Evolutionary conservation across 148 eudicot genomes (phyloP), one percentile per base, ranked within the genome.

Genomic region (Camellia lanceoleosa): DNA sequence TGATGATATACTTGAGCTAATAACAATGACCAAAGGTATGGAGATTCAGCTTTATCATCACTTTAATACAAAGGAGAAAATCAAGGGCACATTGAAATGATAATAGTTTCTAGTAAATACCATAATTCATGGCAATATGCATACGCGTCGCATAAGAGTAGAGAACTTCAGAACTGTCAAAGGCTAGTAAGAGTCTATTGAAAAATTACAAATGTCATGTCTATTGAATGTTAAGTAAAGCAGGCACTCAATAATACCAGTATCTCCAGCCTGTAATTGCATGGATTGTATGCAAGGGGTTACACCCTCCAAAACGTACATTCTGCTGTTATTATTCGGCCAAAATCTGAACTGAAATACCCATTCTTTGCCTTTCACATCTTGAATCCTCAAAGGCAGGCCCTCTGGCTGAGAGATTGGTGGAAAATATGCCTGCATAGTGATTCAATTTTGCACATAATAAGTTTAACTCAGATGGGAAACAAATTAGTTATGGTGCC

Each of bases 261-360:
- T 96, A 89, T 96, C 99, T 79, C 99, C 99, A 81, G 99, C 99
- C 84, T 94, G 95, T 77, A 96, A 87, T 86, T 96, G 94, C 99
- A 96, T 92, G 14, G 97, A 96, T 74, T 96, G 99, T 80, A 96
- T 94, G 88, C 98, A 96, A 59, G 99, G 98, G 62, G 99, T 94
- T 77, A 96, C 99, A 75, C 99, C 99, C 91, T 96, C 99, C 80
- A 96, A 83, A 75, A 96, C 99, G 75, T 96, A 96, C 99, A 96
- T 96, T 81, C 99, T 87, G 88, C 99, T 96, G 83, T 96, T 96
- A 81, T 96, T 96, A 76, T 96, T 96, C 41, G 99, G 99, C 99
- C 99, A 96, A 88, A 94, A 96, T 70, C 99, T 89, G 86, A 94
- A 96, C 90, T 96, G 99, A 79, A 96, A 96, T 61, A 88, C 80